phyloP scores from a whole-genome alignment of 176 grass and related monocot genomes.

The Phoenix roebelenii region DNA sequence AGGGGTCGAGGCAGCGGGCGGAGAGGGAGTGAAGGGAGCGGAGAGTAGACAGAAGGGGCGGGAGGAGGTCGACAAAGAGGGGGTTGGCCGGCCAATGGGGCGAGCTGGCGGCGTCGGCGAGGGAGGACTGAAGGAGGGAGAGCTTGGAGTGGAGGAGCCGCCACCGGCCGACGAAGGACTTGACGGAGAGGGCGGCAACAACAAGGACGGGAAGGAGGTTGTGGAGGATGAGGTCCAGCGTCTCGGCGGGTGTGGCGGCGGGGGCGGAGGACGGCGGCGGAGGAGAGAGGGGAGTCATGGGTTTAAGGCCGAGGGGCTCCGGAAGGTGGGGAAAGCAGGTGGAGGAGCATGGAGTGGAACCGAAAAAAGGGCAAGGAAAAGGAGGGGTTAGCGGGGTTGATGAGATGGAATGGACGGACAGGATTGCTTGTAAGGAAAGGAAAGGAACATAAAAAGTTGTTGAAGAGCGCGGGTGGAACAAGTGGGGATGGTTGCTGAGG shows the following conservation, averaged over 20 bases:
- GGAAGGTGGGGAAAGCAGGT: conserved; percentile 29
- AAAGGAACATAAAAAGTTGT: conserved; percentile 10
- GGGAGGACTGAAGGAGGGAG: conserved; percentile 36
- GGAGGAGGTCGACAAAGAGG: conserved; percentile 49
- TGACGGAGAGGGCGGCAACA: conserved; percentile 37
- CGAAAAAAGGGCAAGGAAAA: background rate
- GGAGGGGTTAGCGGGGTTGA: conserved; percentile 1
- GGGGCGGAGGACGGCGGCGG: conserved; percentile 14
- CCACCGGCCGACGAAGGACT: conserved; percentile 53
- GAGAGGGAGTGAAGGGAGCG: conserved; percentile 44
- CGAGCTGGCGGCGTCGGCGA: conserved; percentile 29
- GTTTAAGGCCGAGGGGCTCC: background rate
- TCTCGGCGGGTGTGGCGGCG: conserved; percentile 17
- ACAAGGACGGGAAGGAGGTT: conserved; percentile 52
- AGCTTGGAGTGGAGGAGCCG: conserved; percentile 50
- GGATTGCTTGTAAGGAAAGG: conserved; percentile 36
- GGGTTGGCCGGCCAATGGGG: conserved; percentile 33
- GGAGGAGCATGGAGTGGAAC: conserved; percentile 1
- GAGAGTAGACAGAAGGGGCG: conserved; percentile 35
- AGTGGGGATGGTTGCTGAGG: no score
- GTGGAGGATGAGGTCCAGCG: conserved; percentile 43
- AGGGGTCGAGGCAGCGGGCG: conserved; percentile 45
- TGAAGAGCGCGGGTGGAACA: no score
- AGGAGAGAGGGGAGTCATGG: conserved; percentile 12
- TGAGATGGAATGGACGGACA: conserved; percentile 21